phyloP scores from a whole-genome alignment of 257 asterid species.

The Fraxinus cuspidata region DNA sequence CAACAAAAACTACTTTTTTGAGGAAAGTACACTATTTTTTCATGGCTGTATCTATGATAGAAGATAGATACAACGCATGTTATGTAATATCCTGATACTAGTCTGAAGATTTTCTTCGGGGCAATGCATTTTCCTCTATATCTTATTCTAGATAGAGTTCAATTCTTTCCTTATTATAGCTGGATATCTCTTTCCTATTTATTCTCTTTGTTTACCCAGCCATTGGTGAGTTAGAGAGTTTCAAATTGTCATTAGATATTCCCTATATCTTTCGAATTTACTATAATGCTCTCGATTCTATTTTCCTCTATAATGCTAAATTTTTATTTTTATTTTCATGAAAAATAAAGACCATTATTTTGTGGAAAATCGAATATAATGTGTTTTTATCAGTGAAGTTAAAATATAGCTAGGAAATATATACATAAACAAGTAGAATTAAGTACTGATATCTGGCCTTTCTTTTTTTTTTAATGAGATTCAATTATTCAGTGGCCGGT shows the following conservation, averaged over 20 bases:
- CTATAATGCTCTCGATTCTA: background rate
- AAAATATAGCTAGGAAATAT: background rate
- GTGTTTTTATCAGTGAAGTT: no score
- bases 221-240: background rate
- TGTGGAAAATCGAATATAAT: no score
- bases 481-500: background rate
- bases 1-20: constrained; percentile 29
- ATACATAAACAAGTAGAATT: no score
- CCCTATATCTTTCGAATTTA: background rate
- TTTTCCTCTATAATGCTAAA: background rate
- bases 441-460: no score
- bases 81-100: constrained; percentile 44
- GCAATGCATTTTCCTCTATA: constrained; percentile 8
- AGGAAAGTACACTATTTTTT: constrained; percentile 49
- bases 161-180: constrained; percentile 28
- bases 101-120: constrained; percentile 32
- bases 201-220: constrained; percentile 5
- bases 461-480: background rate
- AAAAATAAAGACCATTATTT: no score
- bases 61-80: constrained; percentile 53
- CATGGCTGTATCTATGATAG: constrained; percentile 55
- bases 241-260: background rate
- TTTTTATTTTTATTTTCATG: no score
- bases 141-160: background rate
- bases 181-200: background rate